Percentiles rank a stretch among this genome's conserved stretches.
These are phyloP conservation scores for Scutellaria minor DNA, from an alignment of 257 asterid genomes.

Conservation along the genomic window DNA sequence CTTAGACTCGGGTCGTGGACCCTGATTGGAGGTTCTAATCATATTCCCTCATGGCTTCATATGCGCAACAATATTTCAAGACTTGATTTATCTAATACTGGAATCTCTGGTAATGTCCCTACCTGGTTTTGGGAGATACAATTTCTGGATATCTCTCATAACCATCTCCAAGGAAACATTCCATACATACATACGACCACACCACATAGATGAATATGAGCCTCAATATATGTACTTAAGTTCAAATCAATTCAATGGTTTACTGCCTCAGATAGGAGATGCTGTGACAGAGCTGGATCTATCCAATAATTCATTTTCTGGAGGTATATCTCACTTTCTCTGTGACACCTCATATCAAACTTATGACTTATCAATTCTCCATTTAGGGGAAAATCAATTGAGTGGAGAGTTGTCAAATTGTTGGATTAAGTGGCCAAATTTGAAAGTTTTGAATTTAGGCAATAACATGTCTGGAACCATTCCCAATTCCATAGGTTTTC, in stretches of 20 bases:
- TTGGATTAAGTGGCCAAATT: constrained; percentile 36
- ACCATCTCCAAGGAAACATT: too few species aligned
- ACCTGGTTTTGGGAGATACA: not conserved
- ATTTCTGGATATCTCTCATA: too few species aligned
- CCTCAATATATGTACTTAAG: too few species aligned
- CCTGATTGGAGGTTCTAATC: constrained; percentile 26
- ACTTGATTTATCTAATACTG: constrained; percentile 37
- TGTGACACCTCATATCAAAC: constrained; percentile 17
- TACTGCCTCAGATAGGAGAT: too few species aligned
- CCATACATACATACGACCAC: too few species aligned
- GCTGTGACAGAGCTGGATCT: constrained; percentile 30
- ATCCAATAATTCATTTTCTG: constrained; percentile 40
- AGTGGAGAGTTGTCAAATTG: constrained; percentile 43
- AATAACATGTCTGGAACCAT: constrained; percentile 43
- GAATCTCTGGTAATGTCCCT: constrained; percentile 7
- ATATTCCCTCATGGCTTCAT: constrained; percentile 33
- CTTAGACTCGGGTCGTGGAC: constrained; percentile 29
- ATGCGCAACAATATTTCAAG: not conserved
- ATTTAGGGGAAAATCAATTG: constrained; percentile 39
- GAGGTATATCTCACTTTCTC: constrained; percentile 35
- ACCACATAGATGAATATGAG: too few species aligned
- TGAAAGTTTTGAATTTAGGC: constrained; percentile 33
- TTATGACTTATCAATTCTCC: constrained; percentile 22
- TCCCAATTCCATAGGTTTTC: constrained; percentile 40
- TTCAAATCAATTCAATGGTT: too few species aligned